Percentiles rank a stretch among this genome's conserved stretches.
phyloP scores from a whole-genome alignment of 495 filamentous ascomycete genomes.

The Paragyromitra xinjiangensis region DNA sequence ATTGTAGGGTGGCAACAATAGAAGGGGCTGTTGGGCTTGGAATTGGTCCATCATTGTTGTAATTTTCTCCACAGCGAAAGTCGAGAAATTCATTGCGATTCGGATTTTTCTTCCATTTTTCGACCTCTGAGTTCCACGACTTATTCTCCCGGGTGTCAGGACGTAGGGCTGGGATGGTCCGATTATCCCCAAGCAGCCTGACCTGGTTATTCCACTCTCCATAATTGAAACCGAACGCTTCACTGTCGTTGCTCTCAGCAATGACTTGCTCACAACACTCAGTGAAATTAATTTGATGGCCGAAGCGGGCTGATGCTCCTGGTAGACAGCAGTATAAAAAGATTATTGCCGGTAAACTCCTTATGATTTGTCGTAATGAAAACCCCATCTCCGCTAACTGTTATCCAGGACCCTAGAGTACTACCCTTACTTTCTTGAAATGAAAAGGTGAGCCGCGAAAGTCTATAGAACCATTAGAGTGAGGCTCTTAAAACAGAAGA shows the following conservation, averaged over 20 bases:
- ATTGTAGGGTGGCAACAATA: not conserved
- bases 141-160: not conserved
- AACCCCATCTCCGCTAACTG: not conserved
- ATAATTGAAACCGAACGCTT: not conserved
- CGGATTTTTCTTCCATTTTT: not conserved
- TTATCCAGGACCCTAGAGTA: not conserved
- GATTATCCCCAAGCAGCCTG: not conserved
- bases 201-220: not conserved
- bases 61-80: constrained; percentile 11
- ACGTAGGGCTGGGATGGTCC: not conserved
- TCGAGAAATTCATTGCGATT: not conserved
- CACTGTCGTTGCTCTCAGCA: not conserved
- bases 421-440: not conserved
- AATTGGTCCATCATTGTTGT: not conserved
- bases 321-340: not conserved
- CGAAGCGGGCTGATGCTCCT: not conserved
- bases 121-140: not conserved
- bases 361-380: not conserved
- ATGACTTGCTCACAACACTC: not conserved
- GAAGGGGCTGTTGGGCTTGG: not conserved
- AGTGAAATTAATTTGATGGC: not conserved
- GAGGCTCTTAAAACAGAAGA: no score
- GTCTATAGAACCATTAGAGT: not conserved
- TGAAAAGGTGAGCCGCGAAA: not conserved
- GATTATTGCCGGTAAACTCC: not conserved